These are phyloP conservation scores for Malus sylvestris DNA, from an alignment of 306 rosid species.

Conservation along the genomic window DNA sequence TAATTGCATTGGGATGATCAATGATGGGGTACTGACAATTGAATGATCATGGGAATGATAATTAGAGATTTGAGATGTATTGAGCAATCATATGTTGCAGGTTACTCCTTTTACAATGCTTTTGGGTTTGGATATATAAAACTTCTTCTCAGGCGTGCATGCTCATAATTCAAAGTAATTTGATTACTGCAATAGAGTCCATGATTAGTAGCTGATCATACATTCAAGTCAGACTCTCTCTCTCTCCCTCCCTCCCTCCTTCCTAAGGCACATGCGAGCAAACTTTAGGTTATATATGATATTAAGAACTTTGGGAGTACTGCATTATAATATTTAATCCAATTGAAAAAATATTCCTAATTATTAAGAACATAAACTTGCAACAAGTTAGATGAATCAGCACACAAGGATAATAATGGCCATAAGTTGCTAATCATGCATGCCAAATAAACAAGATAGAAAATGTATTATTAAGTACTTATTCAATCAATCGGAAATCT, in stretches of 20 bases:
- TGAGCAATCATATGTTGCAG: constrained; percentile 31
- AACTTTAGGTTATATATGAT: constrained; percentile 17
- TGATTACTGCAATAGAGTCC: background rate
- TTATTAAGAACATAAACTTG: constrained; percentile 8
- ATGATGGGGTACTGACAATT: constrained; percentile 16
- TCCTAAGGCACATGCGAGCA: constrained; percentile 14
- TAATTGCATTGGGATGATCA: constrained; percentile 14
- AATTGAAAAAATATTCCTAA: background rate
- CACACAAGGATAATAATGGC: background rate
- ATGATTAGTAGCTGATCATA: constrained; percentile 11
- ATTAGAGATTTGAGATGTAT: constrained; percentile 11
- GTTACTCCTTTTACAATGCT: constrained; percentile 1
- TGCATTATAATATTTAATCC: background rate
- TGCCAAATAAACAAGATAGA: background rate
- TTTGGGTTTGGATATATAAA: constrained; percentile 19
- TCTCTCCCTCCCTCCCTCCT: background rate
- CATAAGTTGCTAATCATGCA: constrained; percentile 11
- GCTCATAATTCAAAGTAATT: background rate
- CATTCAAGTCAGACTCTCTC: constrained; percentile 3
- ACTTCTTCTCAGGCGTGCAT: constrained; percentile 25
- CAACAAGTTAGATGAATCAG: background rate
- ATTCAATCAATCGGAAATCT: background rate
- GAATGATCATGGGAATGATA: constrained; percentile 32
- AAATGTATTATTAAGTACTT: background rate
- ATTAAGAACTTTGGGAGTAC: background rate